These are phyloP conservation scores for Cyclotella kingstonii DNA, from an alignment of 108 stramenopile species.

Conservation along the genomic window DNA sequence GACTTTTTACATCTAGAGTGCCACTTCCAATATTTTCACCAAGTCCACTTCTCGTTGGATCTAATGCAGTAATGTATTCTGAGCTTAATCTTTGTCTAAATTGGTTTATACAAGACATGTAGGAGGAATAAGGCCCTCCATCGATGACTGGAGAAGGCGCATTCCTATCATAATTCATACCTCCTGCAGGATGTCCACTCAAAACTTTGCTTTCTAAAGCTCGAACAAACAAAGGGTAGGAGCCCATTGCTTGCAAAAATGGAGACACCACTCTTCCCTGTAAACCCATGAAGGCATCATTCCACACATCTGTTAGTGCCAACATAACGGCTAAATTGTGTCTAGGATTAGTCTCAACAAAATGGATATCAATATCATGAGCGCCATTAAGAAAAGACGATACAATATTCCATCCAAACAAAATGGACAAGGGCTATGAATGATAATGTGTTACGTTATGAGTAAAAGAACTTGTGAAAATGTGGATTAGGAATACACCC, in stretches of 20 bases:
- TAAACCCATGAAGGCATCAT: constrained; percentile 55
- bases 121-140: constrained; percentile 6
- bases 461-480: background rate
- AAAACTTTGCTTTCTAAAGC: constrained; percentile 49
- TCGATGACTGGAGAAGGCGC: constrained; percentile 36
- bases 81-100: background rate
- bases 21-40: background rate
- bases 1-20: background rate
- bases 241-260: constrained; percentile 53
- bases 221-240: constrained; percentile 67
- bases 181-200: constrained; percentile 3
- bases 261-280: constrained; percentile 59
- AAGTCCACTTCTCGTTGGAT: constrained; percentile 7
- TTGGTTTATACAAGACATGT: background rate
- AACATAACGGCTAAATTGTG: constrained; percentile 79
- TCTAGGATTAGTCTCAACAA: constrained; percentile 81
- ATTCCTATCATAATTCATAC: background rate
- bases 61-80: constrained; percentile 37
- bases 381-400: constrained; percentile 61
- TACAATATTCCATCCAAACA: constrained; percentile 77
- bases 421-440: constrained; percentile 56
- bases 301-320: constrained; percentile 81
- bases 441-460: background rate
- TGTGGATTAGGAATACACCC: too few relatives aligned
- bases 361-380: constrained; percentile 79